Evolutionary conservation across 2,329 filamentous ascomycete species (phyloP).

Genomic region (Sarocladium kiliense): DNA sequence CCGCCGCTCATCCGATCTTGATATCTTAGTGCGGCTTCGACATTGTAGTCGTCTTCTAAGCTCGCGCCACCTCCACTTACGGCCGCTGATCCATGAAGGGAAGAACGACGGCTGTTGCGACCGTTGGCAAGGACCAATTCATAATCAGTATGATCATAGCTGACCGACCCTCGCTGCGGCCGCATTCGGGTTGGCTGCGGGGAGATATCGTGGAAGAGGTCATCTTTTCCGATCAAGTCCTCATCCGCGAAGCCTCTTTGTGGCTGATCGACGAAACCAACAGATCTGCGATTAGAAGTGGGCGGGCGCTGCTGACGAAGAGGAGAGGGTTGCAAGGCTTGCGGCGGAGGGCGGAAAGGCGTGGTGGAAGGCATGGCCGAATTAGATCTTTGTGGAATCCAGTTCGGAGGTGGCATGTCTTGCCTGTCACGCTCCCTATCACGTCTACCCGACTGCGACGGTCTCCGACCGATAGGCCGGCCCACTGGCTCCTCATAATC

Average conservation of each 20-base stretch:
- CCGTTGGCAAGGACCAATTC: slow-evolving; percentile 34
- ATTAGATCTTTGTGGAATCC: slow-evolving; percentile 20
- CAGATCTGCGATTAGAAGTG: slow-evolving; percentile 20
- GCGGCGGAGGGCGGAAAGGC: slow-evolving; percentile 23
- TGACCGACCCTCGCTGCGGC: slow-evolving; percentile 27
- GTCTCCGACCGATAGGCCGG: background rate
- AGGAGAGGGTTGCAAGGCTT: slow-evolving; percentile 15
- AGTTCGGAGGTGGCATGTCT: slow-evolving; percentile 4
- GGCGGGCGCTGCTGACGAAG: slow-evolving; percentile 23
- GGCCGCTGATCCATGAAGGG: slow-evolving; percentile 33
- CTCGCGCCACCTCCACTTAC: slow-evolving; percentile 27
- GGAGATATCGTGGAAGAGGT: slow-evolving; percentile 34
- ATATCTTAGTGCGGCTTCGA: slow-evolving; percentile 27
- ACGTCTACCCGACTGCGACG: slow-evolving; percentile 1
- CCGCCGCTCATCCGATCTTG: slow-evolving; percentile 48
- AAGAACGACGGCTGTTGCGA: slow-evolving; percentile 30
- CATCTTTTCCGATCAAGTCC: slow-evolving; percentile 27
- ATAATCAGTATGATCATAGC: slow-evolving; percentile 33
- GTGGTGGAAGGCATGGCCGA: slow-evolving; percentile 25
- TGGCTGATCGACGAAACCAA: slow-evolving; percentile 25
- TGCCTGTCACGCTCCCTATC: slow-evolving; percentile 1
- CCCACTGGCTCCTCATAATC: background rate
- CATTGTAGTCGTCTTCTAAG: slow-evolving; percentile 24
- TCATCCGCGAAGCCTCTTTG: slow-evolving; percentile 31
- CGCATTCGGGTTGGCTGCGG: slow-evolving; percentile 26